Conservation (phyloP, 257 asterid genomes). For the Petunia secreta region DNA sequence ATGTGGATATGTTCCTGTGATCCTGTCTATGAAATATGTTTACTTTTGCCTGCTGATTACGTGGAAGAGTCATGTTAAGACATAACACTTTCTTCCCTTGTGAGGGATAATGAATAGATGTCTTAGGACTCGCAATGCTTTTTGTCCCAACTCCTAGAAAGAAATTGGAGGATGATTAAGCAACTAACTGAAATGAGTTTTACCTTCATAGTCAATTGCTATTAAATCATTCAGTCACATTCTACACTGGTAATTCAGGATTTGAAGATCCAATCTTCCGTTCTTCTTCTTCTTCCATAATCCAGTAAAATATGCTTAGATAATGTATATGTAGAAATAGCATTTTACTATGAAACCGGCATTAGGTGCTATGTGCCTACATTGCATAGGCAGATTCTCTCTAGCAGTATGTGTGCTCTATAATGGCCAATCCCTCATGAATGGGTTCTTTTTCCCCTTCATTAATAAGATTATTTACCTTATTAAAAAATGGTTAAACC, state of each 20-base stretch:
- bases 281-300: not conserved
- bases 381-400: not conserved
- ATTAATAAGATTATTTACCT: too few relatives aligned
- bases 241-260: not conserved
- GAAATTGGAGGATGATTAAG: too few relatives aligned
- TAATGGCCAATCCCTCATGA: not conserved
- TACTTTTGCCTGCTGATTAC: not conserved
- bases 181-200: conserved; percentile 2
- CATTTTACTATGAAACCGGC: not conserved
- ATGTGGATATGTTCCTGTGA: not conserved
- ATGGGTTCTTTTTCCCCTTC: too few relatives aligned
- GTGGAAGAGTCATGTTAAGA: not conserved
- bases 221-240: not conserved
- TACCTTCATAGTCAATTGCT: conserved; percentile 3
- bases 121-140: not conserved
- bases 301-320: not conserved
- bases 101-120: not conserved
- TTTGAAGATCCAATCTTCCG: conserved; percentile 14
- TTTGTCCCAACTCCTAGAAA: not conserved
- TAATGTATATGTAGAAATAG: not conserved
- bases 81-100: not conserved
- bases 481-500: not conserved
- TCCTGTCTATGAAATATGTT: conserved; percentile 1
- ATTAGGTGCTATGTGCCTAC: not conserved
- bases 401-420: not conserved